Evolutionary conservation across 441 rosid species (phyloP), one percentile per base, ranked within the genome.

Genomic region (Pelargonium australe): DNA sequence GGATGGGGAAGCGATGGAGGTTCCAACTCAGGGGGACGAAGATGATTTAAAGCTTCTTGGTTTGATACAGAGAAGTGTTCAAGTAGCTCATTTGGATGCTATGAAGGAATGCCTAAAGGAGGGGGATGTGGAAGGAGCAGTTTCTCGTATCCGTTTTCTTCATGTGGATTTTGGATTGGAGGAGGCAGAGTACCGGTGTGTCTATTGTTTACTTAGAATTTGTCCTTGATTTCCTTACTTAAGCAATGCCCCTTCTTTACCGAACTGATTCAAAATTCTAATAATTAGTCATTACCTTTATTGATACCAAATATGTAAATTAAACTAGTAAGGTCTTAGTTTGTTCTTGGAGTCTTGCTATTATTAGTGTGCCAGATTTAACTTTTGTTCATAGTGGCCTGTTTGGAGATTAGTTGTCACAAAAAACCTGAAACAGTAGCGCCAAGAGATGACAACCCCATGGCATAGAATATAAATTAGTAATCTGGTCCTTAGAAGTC

Each of bases 81-180:
- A 94, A 79, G 71, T 86, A 67, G 87, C 85, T 11, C 96, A 91
- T 79, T 82, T 94, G 84, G 87, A 81, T 79, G 89, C 92, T 31
- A 80, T 89, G 78, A 79, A 75, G 60, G 77, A 73, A 67, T 73
- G 77, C 20, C 25, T 87, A 68, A 75, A 76, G 57, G 82, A 76
- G 64, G 93, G 75, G 8, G 84, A 87, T 58, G 90, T 75, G 71
- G 88, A 84, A 31, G 83, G 83, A 9, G 90, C 91, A 0, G 75
- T 85, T 76, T 74, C 84, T 47, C 86, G 58, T 66, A 82, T 91
- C 78, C 89, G 83, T 63, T 88, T 80, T 83, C 92, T 91, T 74
- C 92, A 82, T 68, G 77, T 88, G 70, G 85, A 79, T 67, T 81
- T 77, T 71, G 93, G 96, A 40, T 83, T 90, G 43, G 94, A 84